These are phyloP conservation scores for Apiotrichum porosum DNA, from an alignment of 1,284 basidiomycete genomes.

Conservation along the genomic window DNA sequence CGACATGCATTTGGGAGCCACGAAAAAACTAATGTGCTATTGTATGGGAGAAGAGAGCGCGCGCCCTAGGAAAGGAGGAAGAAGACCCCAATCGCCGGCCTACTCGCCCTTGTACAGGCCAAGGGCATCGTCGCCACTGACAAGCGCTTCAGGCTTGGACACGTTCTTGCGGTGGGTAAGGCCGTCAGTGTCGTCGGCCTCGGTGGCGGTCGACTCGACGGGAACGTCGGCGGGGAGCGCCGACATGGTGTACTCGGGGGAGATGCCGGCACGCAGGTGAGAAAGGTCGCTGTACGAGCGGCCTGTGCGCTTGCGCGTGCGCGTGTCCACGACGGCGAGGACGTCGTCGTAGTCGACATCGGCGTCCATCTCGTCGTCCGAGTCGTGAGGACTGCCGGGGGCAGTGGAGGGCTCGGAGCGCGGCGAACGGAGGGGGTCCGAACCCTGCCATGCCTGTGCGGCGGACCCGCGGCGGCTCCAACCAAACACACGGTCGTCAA, in stretches of 20 bases:
- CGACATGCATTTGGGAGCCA: neutral
- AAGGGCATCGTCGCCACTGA: conserved; percentile 9
- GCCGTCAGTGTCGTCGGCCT: too few relatives aligned
- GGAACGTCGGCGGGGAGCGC: neutral
- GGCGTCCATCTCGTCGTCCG: conserved; percentile 47
- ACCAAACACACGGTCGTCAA: conserved; percentile 50
- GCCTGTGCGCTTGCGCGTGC: conserved; percentile 29
- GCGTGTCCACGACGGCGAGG: conserved; percentile 43
- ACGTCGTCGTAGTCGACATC: conserved; percentile 54
- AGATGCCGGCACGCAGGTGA: conserved; percentile 1
- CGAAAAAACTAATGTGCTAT: neutral
- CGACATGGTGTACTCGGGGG: neutral
- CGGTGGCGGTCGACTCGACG: neutral
- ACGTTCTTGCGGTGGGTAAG: too few relatives aligned
- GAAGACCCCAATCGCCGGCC: neutral
- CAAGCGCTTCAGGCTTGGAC: neutral
- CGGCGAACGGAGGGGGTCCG: conserved; percentile 28
- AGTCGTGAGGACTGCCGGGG: conserved; percentile 42
- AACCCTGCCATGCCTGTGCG: conserved; percentile 35
- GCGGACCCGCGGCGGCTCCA: conserved; percentile 43
- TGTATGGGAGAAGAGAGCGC: neutral
- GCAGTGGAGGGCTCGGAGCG: conserved; percentile 33
- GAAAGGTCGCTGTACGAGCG: conserved; percentile 32
- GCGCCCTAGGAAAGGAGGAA: too few relatives aligned
- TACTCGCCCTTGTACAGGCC: conserved; percentile 17